Percentiles rank a stretch among this genome's conserved stretches.
These are phyloP conservation scores for Aaosphaeria arxii DNA, from an alignment of 2,329 filamentous ascomycete species.

Conservation along the genomic window DNA sequence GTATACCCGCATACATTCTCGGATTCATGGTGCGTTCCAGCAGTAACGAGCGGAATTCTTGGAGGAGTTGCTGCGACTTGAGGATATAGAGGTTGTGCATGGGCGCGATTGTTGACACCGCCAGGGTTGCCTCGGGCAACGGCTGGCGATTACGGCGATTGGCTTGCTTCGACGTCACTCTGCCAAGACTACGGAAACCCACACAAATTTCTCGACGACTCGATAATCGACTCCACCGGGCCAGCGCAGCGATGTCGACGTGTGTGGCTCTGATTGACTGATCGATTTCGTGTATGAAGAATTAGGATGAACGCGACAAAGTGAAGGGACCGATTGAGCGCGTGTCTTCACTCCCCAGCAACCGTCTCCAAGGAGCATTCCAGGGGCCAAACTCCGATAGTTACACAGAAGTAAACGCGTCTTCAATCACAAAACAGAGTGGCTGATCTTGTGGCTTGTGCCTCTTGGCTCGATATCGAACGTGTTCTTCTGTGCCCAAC, in stretches of 20 bases:
- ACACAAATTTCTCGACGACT: neutral
- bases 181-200: slow-evolving; percentile 4
- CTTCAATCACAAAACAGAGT: too few relatives aligned
- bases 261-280: neutral
- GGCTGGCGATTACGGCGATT: neutral
- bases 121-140: neutral
- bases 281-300: neutral
- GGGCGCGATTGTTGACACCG: slow-evolving; percentile 4
- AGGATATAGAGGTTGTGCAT: slow-evolving; percentile 32
- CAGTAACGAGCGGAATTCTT: slow-evolving; percentile 16
- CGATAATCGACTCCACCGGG: neutral
- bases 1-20: slow-evolving; percentile 26
- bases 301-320: neutral
- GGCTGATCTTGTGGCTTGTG: too few relatives aligned
- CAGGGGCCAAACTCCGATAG: too few relatives aligned
- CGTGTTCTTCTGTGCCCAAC: too few relatives aligned
- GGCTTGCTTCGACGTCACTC: neutral
- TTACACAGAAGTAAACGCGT: too few relatives aligned
- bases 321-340: too few relatives aligned
- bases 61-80: slow-evolving; percentile 20
- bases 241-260: neutral
- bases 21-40: slow-evolving; percentile 24
- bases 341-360: too few relatives aligned
- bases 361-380: too few relatives aligned
- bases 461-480: too few relatives aligned